These are phyloP conservation scores for Plasmodium gonderi DNA, from an alignment of 169 alveolate species.

Conservation along the genomic window DNA sequence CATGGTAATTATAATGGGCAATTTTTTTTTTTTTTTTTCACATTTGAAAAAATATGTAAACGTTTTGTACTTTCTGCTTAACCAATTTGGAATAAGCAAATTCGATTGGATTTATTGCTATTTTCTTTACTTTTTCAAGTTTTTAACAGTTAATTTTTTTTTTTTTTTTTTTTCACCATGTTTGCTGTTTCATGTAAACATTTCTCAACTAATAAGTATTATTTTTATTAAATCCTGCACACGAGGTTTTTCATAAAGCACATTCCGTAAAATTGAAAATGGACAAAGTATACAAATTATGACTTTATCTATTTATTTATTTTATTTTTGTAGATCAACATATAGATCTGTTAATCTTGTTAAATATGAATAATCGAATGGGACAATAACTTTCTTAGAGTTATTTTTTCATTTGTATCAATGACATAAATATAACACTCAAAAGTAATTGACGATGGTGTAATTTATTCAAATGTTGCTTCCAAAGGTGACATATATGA, in stretches of 20 bases:
- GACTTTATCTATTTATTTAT: background rate
- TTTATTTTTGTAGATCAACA: background rate
- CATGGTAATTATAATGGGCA: background rate
- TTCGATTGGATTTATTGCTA: background rate
- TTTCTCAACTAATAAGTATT: background rate
- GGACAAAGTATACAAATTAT: background rate
- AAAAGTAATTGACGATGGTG: no score
- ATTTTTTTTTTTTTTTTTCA: background rate
- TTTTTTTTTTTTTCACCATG: background rate
- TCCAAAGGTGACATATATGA: background rate
- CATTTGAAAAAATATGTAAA: background rate
- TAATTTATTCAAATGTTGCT: background rate
- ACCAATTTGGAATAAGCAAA: background rate
- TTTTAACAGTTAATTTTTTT: background rate
- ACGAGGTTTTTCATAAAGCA: background rate
- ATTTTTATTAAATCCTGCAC: background rate
- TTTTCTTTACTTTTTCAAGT: background rate
- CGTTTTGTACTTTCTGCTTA: background rate
- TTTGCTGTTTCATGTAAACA: background rate
- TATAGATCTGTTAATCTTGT: background rate
- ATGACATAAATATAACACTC: background rate
- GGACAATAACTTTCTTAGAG: background rate
- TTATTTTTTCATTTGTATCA: background rate
- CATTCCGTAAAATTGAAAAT: background rate
- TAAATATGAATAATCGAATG: background rate